Percentiles rank a stretch among this genome's conserved stretches.
Evolutionary conservation across 306 rosid genomes (phyloP).

Genomic region (Quercus alba): DNA sequence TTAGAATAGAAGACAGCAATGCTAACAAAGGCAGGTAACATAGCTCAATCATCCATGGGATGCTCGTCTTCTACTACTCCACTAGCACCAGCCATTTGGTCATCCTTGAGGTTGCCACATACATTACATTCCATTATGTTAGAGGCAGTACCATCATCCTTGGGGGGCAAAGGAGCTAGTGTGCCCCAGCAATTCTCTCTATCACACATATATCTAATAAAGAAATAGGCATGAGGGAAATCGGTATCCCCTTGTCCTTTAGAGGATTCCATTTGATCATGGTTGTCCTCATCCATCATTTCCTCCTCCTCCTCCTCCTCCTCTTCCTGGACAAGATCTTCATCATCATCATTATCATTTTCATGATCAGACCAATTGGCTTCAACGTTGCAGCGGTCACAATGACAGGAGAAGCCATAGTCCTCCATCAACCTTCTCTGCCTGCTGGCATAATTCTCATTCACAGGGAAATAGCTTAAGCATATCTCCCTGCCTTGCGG

Average conservation of each 20-base stretch:
- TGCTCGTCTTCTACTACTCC: neutral
- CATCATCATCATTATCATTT: slow-evolving; percentile 22
- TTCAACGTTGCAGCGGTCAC: slow-evolving; percentile 79
- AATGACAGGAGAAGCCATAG: slow-evolving; percentile 69
- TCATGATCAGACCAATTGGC: slow-evolving; percentile 70
- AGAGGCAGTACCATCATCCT: slow-evolving; percentile 34
- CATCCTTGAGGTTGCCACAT: slow-evolving; percentile 57
- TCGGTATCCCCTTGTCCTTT: slow-evolving; percentile 40
- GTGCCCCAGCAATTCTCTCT: slow-evolving; percentile 75
- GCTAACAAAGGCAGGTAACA: slow-evolving; percentile 10
- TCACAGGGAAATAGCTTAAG: slow-evolving; percentile 70
- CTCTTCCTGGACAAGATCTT: slow-evolving; percentile 35
- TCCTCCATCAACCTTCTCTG: slow-evolving; percentile 57
- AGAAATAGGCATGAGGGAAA: slow-evolving; percentile 89
- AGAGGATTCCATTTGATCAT: slow-evolving; percentile 14
- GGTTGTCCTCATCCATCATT: slow-evolving; percentile 25
- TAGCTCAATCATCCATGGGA: slow-evolving; percentile 36
- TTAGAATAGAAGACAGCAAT: neutral
- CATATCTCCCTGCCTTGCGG: slow-evolving; percentile 83
- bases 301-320: slow-evolving; percentile 33
- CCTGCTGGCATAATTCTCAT: slow-evolving; percentile 15
- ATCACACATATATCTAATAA: slow-evolving; percentile 69
- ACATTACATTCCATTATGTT: slow-evolving; percentile 72
- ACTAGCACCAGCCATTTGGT: slow-evolving; percentile 23
- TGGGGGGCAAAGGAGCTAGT: slow-evolving; percentile 68